Base-by-base conservation (phyloP, 257 asterid species). In the Fraxinus anomala region DNA sequence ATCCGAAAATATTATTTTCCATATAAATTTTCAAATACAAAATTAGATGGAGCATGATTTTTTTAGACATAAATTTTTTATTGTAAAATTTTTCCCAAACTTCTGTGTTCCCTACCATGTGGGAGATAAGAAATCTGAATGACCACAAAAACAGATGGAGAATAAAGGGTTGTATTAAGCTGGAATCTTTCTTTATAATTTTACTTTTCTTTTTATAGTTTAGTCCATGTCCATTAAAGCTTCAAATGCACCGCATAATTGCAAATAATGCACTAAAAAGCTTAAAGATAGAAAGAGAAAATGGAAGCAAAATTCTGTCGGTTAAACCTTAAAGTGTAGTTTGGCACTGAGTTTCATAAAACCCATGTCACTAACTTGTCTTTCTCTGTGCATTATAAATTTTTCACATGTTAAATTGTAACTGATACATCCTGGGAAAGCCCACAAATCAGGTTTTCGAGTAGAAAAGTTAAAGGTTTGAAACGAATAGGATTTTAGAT, bases 121-220 rank as follows among this genome's bases (percentile, higher is more conserved):
- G 74, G 74, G 74, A 77, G 87, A 83, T 66, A 81, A 59, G 7
- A 80, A 82, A 74, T 28, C 73, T 42, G 71, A 73, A 21, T n/a
- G 23, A 30, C 67, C 67, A 7, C 28, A 31, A 54, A 68, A 78
- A 56, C 24, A 34, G 42, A 37, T 39, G 49, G 69, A 72, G 83
- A 83, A 85, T 80, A 83, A 88, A 85, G 89, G 80, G 75, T 76
- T 78, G 65, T 69, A 83, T 77, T 76, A 80, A n/a, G 77, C 70
- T 81, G 73, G 89, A 86, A 84, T 88, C 89, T 85, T 82, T 87
- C 81, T 82, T 80, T 79, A 21, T 63, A 72, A 9, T 80, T 76
- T 83, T 83, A 77, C 84, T 85, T 82, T 83, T 80, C 70, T 49
- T 73, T 83, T 73, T 37, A 3, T 47, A 26, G 44, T 31, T 76